phyloP scores from a whole-genome alignment of 2,329 filamentous ascomycete genomes.

The Lecanosticta acicola region DNA sequence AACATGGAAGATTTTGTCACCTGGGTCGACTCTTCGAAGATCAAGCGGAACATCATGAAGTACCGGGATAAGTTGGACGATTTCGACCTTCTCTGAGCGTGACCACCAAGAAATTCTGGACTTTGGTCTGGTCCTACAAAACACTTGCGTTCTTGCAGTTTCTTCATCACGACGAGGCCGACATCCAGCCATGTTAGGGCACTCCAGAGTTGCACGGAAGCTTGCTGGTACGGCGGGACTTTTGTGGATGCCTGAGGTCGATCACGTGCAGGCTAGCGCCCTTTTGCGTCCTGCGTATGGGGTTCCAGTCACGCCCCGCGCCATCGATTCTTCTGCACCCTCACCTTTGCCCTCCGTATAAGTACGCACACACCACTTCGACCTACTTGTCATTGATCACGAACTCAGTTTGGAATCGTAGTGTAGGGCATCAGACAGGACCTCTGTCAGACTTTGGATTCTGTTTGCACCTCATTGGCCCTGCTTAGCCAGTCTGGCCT shows the following conservation, averaged over 20 bases:
- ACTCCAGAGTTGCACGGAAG: not conserved
- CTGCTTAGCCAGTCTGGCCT: too few relatives aligned
- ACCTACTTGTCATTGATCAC: not conserved
- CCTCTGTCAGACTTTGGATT: not conserved
- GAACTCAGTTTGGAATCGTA: not conserved
- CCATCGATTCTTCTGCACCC: constrained; percentile 1
- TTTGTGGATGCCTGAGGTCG: constrained; percentile 1
- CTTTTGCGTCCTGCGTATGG: constrained; percentile 5
- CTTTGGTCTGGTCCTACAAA: not conserved
- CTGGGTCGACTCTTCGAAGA: constrained; percentile 93
- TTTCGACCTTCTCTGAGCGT: constrained; percentile 77
- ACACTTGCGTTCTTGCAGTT: not conserved
- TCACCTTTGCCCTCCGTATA: not conserved
- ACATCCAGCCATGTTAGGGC: not conserved
- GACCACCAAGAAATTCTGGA: not conserved
- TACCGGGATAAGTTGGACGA: constrained; percentile 94
- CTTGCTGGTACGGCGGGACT: not conserved
- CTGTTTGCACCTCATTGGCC: too few relatives aligned
- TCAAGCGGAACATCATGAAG: constrained; percentile 91
- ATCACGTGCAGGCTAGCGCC: constrained; percentile 9
- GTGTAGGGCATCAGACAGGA: not conserved
- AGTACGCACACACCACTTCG: not conserved
- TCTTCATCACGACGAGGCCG: not conserved
- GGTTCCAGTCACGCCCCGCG: constrained; percentile 7
- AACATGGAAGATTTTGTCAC: constrained; percentile 95